These are phyloP conservation scores for Pichia sp. DNA, from an alignment of 1,139 yeast genomes.

Conservation along the genomic window DNA sequence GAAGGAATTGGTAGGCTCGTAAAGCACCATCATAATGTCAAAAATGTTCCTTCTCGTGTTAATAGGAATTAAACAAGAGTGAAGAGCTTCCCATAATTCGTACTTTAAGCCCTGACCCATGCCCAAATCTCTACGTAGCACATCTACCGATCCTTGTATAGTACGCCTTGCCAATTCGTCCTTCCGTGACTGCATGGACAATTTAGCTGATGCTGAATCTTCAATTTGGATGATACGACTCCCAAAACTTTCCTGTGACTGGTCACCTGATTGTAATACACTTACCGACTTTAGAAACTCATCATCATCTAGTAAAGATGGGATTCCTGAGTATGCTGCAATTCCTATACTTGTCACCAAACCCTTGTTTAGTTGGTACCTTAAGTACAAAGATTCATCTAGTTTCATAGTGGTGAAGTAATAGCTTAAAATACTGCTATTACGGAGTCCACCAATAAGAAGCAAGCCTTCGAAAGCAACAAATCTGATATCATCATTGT, in stretches of 20 bases:
- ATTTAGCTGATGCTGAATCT: slow-evolving; percentile 36
- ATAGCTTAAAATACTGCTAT: slow-evolving; percentile 55
- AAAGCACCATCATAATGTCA: slow-evolving; percentile 62
- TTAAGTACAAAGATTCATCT: slow-evolving; percentile 52
- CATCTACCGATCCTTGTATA: slow-evolving; percentile 58
- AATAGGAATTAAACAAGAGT: slow-evolving; percentile 54
- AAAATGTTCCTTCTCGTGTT: slow-evolving; percentile 60
- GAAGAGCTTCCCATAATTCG: slow-evolving; percentile 68
- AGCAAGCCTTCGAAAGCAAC: slow-evolving; percentile 70
- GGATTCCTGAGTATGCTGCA: slow-evolving; percentile 65
- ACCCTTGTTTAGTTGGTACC: slow-evolving; percentile 44
- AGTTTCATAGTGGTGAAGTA: slow-evolving; percentile 55
- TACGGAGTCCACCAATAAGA: slow-evolving; percentile 71
- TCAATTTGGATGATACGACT: slow-evolving; percentile 48
- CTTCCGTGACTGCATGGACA: slow-evolving; percentile 45
- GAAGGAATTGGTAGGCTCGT: slow-evolving; percentile 57
- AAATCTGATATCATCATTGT: slow-evolving; percentile 52
- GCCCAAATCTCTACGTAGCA: slow-evolving; percentile 61
- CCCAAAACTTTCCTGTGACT: slow-evolving; percentile 19
- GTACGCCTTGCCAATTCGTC: slow-evolving; percentile 47
- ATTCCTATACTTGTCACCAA: slow-evolving; percentile 54
- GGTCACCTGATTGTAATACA: slow-evolving; percentile 1
- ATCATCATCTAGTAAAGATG: slow-evolving; percentile 52
- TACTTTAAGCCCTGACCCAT: slow-evolving; percentile 57
- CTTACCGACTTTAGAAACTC: slow-evolving; percentile 39